These are phyloP conservation scores for Nepenthes alata DNA, from an alignment of 179 eudicot species.

Conservation along the genomic window DNA sequence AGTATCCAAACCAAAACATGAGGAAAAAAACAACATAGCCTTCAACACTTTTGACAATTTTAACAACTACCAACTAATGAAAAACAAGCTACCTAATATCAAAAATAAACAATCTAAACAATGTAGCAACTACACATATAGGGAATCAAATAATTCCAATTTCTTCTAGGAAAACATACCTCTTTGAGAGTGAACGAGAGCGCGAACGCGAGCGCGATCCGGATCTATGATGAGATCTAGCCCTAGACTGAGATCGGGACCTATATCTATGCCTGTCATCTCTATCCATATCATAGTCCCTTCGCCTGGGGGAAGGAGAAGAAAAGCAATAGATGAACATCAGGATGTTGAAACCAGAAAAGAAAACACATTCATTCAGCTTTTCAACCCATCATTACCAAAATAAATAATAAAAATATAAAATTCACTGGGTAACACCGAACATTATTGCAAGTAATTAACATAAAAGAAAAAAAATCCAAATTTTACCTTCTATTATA, in stretches of 20 bases:
- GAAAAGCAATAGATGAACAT: background rate
- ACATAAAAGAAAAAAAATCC: constrained; percentile 12
- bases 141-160: too few species aligned
- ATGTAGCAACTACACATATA: background rate
- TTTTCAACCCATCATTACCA: background rate
- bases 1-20: too few species aligned
- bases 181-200: constrained; percentile 18
- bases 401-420: background rate
- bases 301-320: constrained; percentile 33
- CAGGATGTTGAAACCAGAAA: background rate
- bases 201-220: constrained; percentile 60
- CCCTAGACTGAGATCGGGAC: constrained; percentile 65
- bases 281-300: constrained; percentile 57
- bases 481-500: constrained; percentile 39
- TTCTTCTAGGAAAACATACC: constrained; percentile 13
- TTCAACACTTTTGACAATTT: too few species aligned
- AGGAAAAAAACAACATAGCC: too few species aligned
- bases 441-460: background rate
- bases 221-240: constrained; percentile 65
- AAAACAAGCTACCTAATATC: too few species aligned
- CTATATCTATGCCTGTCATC: constrained; percentile 58
- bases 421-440: background rate
- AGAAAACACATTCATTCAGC: background rate
- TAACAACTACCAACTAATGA: too few species aligned
- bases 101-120: background rate